Conservation (phyloP, 139 green algal species). For the Micromonas pusilla region DNA sequence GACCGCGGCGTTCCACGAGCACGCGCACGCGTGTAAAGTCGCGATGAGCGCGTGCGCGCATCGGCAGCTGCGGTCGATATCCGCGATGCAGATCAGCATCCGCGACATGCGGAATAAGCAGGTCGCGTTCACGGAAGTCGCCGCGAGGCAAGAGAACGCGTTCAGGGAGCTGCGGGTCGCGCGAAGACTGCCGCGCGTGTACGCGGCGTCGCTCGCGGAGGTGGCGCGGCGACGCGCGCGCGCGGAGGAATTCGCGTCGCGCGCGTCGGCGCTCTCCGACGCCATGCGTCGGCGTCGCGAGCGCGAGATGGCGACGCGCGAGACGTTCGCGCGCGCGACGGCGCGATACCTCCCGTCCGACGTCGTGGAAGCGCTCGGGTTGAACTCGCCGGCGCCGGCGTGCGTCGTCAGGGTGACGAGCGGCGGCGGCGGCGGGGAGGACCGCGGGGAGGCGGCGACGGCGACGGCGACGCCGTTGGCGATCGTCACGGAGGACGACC, state of each 20-base stretch:
- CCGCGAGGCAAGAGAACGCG: slow-evolving; percentile 46
- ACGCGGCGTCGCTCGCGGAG: slow-evolving; percentile 74
- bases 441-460: neutral
- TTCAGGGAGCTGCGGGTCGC: slow-evolving; percentile 64
- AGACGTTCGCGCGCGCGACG: slow-evolving; percentile 52
- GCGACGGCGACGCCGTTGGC: neutral
- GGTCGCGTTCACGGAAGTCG: slow-evolving; percentile 53
- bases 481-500: neutral
- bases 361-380: slow-evolving; percentile 57
- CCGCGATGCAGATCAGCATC: slow-evolving; percentile 73
- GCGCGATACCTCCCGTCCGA: slow-evolving; percentile 48
- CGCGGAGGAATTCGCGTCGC: slow-evolving; percentile 46
- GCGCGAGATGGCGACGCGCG: slow-evolving; percentile 57
- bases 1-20: slow-evolving; percentile 39
- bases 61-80: slow-evolving; percentile 64
- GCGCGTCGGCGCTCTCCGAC: slow-evolving; percentile 66
- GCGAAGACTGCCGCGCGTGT: slow-evolving; percentile 56
- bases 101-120: slow-evolving; percentile 71
- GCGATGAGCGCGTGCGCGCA: slow-evolving; percentile 67
- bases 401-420: slow-evolving; percentile 59
- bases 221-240: slow-evolving; percentile 58
- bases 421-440: slow-evolving; percentile 5
- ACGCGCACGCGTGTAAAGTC: slow-evolving; percentile 54
- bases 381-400: slow-evolving; percentile 52
- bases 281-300: slow-evolving; percentile 55